Evolutionary conservation across 352 stramenopile species (phyloP), one percentile per base, ranked within the genome.

Genomic region (Sclerospora graminicola): DNA sequence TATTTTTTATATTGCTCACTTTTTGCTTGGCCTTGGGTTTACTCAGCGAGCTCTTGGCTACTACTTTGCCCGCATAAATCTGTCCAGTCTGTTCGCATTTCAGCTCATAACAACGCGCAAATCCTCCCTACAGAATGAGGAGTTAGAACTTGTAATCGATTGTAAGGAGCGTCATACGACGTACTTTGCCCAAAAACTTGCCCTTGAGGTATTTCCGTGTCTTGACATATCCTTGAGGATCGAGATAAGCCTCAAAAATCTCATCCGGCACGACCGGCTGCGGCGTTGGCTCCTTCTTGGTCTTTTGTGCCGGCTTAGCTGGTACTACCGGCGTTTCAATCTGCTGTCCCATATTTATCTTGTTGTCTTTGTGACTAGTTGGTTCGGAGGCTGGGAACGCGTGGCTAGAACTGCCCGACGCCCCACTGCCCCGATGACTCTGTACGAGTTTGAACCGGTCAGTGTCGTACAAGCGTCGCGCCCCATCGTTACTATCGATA

Each of bases 51-150:
- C 79, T 78, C 68, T 99, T 99, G 20, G 91, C 84, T 19, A 99
- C 95, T 52, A 99, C 91, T 72, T 99, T 99, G 33, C 96, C 88
- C 1, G 96, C 96, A 61, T 97, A 98, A 29, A 87, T 69, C 29
- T 85, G 89, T 5, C 86, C 88, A 0, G 83, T 97, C 40, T 96
- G 85, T 32, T 98, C 61, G 41, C 87, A 94, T 31, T 83, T 96
- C 29, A 97, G 83, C 57, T 96, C 74, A 65, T 98, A 99, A 38
- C 96, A 97, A 27, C 95, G 95, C 15, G 96, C 96, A 65, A 99
- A 99, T 4, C 96, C 96, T 45, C 96, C 96, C 80, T 94, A 40
- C 8, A 30, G 21, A 16, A 11, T 37, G 33, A n/a, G 8, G 3
- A 49, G 38, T 35, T 30, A 51, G n/a, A 37, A 8, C n/a, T 2